Conservation (phyloP, 306 rosid genomes). For the Vachellia collinsii region DNA sequence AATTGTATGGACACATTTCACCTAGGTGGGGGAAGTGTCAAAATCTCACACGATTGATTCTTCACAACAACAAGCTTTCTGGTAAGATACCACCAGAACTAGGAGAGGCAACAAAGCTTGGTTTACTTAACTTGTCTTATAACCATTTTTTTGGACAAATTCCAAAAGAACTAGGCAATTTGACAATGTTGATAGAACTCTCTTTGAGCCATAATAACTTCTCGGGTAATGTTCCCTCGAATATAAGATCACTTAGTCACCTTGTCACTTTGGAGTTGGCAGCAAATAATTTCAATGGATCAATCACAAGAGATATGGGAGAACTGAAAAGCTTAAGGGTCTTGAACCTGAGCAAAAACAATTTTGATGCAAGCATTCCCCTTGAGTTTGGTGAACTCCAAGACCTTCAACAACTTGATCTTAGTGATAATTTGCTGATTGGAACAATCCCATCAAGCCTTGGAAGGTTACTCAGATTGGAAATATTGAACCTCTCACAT, state of each 20-base stretch:
- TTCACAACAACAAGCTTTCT: neutral
- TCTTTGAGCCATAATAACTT: slow-evolving; percentile 4
- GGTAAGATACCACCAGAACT: slow-evolving; percentile 7
- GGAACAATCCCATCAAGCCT: slow-evolving; percentile 36
- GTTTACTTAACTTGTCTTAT: slow-evolving; percentile 29
- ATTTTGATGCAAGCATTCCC: slow-evolving; percentile 10
- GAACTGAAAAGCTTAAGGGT: neutral
- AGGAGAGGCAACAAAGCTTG: slow-evolving; percentile 28
- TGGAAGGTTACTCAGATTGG: slow-evolving; percentile 30
- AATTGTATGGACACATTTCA: neutral
- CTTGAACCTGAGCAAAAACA: slow-evolving; percentile 21
- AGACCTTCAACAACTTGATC: neutral
- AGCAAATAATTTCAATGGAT: slow-evolving; percentile 23
- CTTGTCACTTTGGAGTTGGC: slow-evolving; percentile 7
- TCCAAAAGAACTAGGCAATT: slow-evolving; percentile 35
- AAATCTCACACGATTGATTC: neutral
- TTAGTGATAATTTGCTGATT: neutral
- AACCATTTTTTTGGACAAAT: slow-evolving; percentile 36
- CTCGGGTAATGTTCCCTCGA: slow-evolving; percentile 13
- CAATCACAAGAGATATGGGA: neutral
- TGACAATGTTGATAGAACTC: neutral
- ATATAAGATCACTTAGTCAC: neutral
- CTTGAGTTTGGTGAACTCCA: neutral
- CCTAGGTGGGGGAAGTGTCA: neutral
- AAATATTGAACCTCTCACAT: slow-evolving; percentile 44